phyloP scores from a whole-genome alignment of 2,329 filamentous ascomycete species.

The Teratosphaeria viscida region DNA sequence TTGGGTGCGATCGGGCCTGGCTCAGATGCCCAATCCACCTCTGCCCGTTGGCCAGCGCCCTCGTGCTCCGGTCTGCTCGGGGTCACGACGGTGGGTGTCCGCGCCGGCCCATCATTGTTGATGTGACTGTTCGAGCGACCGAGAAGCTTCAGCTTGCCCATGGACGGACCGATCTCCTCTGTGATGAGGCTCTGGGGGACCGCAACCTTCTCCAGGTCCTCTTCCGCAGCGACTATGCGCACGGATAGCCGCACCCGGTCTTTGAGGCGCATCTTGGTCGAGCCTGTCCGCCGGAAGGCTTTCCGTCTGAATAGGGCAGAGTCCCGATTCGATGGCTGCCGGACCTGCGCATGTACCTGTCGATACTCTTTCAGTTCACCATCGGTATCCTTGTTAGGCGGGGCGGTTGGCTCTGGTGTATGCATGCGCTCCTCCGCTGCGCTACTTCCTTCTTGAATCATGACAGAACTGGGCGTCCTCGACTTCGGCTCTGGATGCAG shows the following conservation, averaged over 20 bases:
- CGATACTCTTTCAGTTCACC: not conserved
- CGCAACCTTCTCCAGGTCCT: not conserved
- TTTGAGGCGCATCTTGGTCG: not conserved
- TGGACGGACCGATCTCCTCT: not conserved
- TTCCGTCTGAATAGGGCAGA: not conserved
- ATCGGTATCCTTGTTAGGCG: not conserved
- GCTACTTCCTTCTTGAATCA: not conserved
- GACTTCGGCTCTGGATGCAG: not conserved
- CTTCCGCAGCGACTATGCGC: not conserved
- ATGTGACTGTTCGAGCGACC: not conserved
- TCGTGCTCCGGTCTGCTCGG: not conserved
- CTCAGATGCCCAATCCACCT: not conserved
- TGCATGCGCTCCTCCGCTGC: not conserved
- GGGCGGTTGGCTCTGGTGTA: not conserved
- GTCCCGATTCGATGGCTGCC: not conserved
- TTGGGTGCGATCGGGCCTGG: not conserved
- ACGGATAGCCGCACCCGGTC: not conserved
- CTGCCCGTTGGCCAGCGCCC: not conserved
- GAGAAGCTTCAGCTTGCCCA: not conserved
- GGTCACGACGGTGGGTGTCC: not conserved
- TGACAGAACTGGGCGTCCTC: not conserved
- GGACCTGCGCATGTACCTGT: not conserved
- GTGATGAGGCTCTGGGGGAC: not conserved
- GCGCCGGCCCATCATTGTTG: not conserved
- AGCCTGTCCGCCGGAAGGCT: not conserved